These are phyloP conservation scores for Alternaria incomplexa DNA, from an alignment of 2,329 filamentous ascomycete genomes.

Conservation along the genomic window DNA sequence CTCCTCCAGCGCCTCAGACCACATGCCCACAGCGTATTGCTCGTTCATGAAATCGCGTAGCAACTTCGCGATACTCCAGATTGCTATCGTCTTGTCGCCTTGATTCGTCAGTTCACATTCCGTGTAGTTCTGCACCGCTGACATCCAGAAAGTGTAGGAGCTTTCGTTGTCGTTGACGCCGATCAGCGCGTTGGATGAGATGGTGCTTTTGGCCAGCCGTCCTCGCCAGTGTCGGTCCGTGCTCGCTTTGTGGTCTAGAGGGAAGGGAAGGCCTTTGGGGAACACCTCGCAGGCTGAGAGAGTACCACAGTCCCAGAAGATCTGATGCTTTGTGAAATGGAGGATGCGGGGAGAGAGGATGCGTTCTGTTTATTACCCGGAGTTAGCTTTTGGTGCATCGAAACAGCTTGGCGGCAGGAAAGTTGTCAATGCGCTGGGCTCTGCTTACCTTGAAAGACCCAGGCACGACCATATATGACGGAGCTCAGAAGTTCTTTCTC, in stretches of 20 bases:
- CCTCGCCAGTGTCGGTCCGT: neutral
- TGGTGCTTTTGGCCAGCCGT: neutral
- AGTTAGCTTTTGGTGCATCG: too few relatives aligned
- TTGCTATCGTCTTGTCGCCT: constrained; percentile 25
- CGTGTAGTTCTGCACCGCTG: constrained; percentile 28
- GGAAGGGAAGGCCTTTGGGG: neutral
- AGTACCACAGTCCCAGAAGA: constrained; percentile 29
- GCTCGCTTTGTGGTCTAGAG: neutral
- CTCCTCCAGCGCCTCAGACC: constrained; percentile 26
- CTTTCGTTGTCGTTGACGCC: neutral
- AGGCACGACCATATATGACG: constrained; percentile 11
- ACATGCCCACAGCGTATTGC: constrained; percentile 31
- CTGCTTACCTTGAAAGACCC: constrained; percentile 21
- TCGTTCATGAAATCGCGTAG: constrained; percentile 26
- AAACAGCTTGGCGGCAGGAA: too few relatives aligned
- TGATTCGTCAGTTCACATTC: constrained; percentile 24
- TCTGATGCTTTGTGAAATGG: constrained; percentile 20
- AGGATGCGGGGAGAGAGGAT: constrained; percentile 22
- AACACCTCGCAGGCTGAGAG: constrained; percentile 18
- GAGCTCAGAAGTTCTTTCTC: neutral
- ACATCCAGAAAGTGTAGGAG: constrained; percentile 21
- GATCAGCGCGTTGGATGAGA: neutral
- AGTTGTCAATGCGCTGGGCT: too few relatives aligned
- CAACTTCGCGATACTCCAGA: constrained; percentile 35
- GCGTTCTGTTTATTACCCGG: constrained; percentile 5